Evolutionary conservation across 169 alveolate genomes (phyloP).

Genomic region (Cryptosporidium xiaoi): DNA sequence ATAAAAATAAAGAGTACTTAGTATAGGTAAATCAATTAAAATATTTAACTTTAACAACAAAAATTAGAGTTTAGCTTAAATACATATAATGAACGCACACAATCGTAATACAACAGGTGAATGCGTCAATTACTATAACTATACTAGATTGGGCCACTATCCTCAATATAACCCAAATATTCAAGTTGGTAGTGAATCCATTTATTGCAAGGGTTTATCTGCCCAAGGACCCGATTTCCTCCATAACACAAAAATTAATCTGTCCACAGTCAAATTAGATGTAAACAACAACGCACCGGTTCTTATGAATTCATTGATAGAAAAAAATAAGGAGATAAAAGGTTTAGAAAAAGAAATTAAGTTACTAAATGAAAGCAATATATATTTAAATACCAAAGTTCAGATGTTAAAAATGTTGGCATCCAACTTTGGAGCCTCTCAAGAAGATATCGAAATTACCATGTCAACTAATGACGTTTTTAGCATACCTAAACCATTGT

Average conservation of each 20-base stretch:
- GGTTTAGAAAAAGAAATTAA: constrained; percentile 52
- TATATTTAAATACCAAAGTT: constrained; percentile 33
- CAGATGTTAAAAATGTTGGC: constrained; percentile 67
- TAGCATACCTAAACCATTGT: constrained; percentile 47
- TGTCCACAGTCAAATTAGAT: constrained; percentile 54
- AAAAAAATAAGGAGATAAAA: constrained; percentile 49
- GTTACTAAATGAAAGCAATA: constrained; percentile 27
- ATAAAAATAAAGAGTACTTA: too few species aligned
- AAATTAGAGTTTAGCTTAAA: too few species aligned
- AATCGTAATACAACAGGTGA: constrained; percentile 20
- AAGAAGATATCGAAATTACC: constrained; percentile 52
- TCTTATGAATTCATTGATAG: constrained; percentile 53
- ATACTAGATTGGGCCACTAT: background rate
- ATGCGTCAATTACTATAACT: constrained; percentile 7
- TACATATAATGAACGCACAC: constrained; percentile 8
- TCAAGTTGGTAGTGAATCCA: constrained; percentile 3
- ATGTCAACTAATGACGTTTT: constrained; percentile 61
- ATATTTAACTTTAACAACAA: too few species aligned
- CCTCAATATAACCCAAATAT: background rate
- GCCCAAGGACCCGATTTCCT: constrained; percentile 72
- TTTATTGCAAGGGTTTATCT: constrained; percentile 39
- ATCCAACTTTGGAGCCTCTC: constrained; percentile 68
- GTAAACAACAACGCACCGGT: constrained; percentile 64
- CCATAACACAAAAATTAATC: constrained; percentile 49
- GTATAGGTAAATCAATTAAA: too few species aligned